phyloP scores from a whole-genome alignment of 768 basidiomycete genomes.

The Tulasnella sp. region DNA sequence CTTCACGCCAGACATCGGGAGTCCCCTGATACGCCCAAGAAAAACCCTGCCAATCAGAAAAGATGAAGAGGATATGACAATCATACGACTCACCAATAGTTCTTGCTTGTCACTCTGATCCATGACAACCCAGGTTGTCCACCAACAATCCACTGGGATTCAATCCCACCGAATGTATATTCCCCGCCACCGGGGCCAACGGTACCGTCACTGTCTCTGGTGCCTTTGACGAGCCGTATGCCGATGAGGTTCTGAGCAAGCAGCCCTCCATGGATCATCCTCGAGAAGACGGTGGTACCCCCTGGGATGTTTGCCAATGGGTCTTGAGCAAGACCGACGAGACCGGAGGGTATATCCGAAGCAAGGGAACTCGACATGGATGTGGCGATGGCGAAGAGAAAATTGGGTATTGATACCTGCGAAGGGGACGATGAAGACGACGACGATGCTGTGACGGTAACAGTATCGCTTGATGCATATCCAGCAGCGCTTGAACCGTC shows the following conservation, averaged over 20 bases:
- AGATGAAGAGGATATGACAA: not conserved
- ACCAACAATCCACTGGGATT: slow-evolving; percentile 3
- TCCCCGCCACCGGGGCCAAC: not conserved
- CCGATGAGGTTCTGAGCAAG: slow-evolving; percentile 4
- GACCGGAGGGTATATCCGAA: not conserved
- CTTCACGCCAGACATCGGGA: slow-evolving; percentile 7
- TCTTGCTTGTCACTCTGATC: not conserved
- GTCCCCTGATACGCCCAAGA: not conserved
- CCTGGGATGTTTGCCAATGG: not conserved
- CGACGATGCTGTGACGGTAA: not conserved
- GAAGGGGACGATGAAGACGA: not conserved
- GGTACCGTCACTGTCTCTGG: not conserved
- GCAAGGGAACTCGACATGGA: not conserved
- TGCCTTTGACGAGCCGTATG: not conserved
- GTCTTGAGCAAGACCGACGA: slow-evolving; percentile 10
- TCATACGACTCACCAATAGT: slow-evolving; percentile 5
- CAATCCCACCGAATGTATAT: slow-evolving; percentile 2
- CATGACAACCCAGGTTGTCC: slow-evolving; percentile 6
- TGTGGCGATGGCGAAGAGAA: slow-evolving; percentile 4
- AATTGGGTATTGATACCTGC: not conserved
- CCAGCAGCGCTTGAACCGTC: not conserved
- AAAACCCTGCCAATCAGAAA: not conserved
- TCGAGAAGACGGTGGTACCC: slow-evolving; percentile 3
- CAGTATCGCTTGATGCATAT: not conserved
- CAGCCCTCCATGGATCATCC: not conserved